Base-by-base conservation (phyloP, 805 yeast species). In the Candida silvatica region DNA sequence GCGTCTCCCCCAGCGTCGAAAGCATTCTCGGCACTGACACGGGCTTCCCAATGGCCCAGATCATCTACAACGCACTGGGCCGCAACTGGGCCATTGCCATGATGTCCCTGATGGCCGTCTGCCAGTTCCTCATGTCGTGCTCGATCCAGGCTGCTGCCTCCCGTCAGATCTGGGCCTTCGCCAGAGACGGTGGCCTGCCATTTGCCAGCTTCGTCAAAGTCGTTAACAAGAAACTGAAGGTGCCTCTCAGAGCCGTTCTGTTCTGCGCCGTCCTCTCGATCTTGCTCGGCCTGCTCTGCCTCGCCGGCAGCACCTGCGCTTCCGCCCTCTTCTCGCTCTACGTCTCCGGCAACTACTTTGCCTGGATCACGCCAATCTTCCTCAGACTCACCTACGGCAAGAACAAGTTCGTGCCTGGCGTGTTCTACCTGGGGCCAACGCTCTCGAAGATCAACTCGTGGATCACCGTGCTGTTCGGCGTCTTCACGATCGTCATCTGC, bases 161-260 rank as follows among this genome's bases (percentile, higher is more conserved):
- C 2, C 52, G 72, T 46, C 72, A 66, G 47, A 56, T 66, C 26
- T 66, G 68, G 64, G 70, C 71, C 6, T 66, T 67, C 47, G 68
- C 70, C 16, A 54, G 72, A 48, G 72, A 67, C 44, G 61, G 65
- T 42, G 71, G 71, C 9, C 54, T 66, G 40, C 72, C 72, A 17
- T 40, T 64, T 34, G 47, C 58, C 23, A 44, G 52, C 40, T 47
- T 52, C 41, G 58, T 66, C 35, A 66, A 65, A 42, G 51, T 51
- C 29, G 69, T 67, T 18, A 47, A 66, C 43, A 58, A 61, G 22
- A 51, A 37, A 32, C 46, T 62, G 22, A 50, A 54, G 28, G 65
- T 60, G 17, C 72, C 72, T 2, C 47, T 66, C 27, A 56, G 64
- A 35, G 69, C 71, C 4, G 61, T 62, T n/a, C 44, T 50, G 25